Evolutionary conservation across 768 basidiomycete species (phyloP).

Genomic region (Rhizopogon rudus): DNA sequence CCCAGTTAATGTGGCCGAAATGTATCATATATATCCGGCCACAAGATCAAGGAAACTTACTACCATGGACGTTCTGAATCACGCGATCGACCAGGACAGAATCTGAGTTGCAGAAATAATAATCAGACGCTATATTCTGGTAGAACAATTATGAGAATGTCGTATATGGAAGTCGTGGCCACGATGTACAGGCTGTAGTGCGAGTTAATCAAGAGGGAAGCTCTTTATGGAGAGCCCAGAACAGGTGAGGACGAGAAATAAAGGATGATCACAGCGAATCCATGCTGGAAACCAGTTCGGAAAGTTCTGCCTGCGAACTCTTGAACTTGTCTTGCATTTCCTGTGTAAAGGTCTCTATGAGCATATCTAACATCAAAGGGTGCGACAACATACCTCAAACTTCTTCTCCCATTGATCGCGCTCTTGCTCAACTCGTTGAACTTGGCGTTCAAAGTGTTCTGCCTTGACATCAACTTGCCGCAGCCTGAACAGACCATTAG

Average conservation of each 20-base stretch:
- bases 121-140: constrained; percentile 6
- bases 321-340: constrained; percentile 69
- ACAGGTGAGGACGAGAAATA: background rate
- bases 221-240: constrained; percentile 1
- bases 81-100: background rate
- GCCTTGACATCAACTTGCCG: constrained; percentile 98
- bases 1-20: too few relatives aligned
- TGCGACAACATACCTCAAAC: constrained; percentile 59
- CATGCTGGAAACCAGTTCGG: constrained; percentile 78
- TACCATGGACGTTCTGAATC: background rate
- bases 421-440: constrained; percentile 82
- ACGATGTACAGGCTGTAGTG: background rate
- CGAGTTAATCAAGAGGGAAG: background rate
- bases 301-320: constrained; percentile 73
- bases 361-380: background rate
- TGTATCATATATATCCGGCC: too few relatives aligned
- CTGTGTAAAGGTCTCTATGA: constrained; percentile 32
- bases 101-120: background rate
- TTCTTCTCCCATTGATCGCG: constrained; percentile 93
- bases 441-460: constrained; percentile 95
- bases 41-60: too few relatives aligned
- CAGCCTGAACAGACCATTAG: constrained; percentile 49
- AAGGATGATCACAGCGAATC: constrained; percentile 47
- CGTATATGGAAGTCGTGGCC: constrained; percentile 3
- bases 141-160: constrained; percentile 16